These are phyloP conservation scores for Candida orba DNA, from an alignment of 805 yeast species.

Conservation along the genomic window DNA sequence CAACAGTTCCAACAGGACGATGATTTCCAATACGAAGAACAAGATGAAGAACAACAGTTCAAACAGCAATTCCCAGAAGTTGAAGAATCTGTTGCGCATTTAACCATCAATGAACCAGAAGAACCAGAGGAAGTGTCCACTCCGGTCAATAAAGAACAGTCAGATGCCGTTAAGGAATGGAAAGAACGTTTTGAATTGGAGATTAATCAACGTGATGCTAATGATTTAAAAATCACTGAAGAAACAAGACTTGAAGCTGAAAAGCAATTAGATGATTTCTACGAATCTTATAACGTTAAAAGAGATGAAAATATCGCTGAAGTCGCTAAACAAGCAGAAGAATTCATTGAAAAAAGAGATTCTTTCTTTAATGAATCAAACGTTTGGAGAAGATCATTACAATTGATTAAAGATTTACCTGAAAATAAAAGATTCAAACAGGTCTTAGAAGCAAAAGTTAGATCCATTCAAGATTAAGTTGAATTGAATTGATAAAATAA, in stretches of 20 bases:
- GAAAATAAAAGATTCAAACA: conserved; percentile 25
- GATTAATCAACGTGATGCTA: conserved; percentile 70
- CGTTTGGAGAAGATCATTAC: conserved; percentile 70
- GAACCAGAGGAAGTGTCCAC: background rate
- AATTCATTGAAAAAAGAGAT: conserved; percentile 69
- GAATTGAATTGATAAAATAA: too few species aligned
- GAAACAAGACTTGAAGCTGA: conserved; percentile 72
- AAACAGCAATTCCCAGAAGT: conserved; percentile 61
- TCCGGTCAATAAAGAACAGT: conserved; percentile 29
- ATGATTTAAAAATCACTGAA: conserved; percentile 52
- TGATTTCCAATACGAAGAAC: conserved; percentile 42
- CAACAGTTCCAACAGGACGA: conserved; percentile 58
- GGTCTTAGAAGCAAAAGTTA: conserved; percentile 22
- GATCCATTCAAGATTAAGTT: conserved; percentile 13
- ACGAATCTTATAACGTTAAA: conserved; percentile 82
- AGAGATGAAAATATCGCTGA: conserved; percentile 61
- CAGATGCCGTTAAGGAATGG: conserved; percentile 70
- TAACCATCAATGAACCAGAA: conserved; percentile 25
- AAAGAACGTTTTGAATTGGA: conserved; percentile 72
- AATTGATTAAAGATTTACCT: conserved; percentile 32
- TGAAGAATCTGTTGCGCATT: conserved; percentile 35
- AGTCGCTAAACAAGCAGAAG: conserved; percentile 61
- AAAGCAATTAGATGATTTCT: conserved; percentile 82
- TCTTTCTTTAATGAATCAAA: conserved; percentile 69
- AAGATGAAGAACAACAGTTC: conserved; percentile 49